Base-by-base conservation (phyloP, 352 stramenopile genomes). In the Globisporangium orthogonon region DNA sequence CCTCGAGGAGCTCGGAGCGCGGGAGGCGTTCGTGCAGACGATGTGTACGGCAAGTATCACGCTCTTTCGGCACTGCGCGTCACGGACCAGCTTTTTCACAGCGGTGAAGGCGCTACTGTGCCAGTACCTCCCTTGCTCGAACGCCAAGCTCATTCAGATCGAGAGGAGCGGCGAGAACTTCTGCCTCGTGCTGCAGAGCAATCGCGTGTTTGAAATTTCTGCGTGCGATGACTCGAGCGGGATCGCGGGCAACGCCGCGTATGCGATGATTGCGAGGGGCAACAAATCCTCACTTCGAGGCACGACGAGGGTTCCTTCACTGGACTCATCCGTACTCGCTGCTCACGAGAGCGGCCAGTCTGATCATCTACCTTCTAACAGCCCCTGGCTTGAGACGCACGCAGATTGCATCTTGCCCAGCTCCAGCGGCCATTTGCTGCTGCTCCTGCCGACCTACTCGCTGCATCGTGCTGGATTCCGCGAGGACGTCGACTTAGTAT, bases 21-120 rank as follows among this genome's bases (percentile, higher is more conserved):
- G 65, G 14, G 67, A 78, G 41, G 54, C 53, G 10, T 66, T 81
- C 35, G n/a, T 71, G 5, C 72, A 81, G 56, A 70, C 49, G 50
- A 63, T 81, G 46, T 78, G 67, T 54, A 76, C 72, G n/a, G 54
- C 64, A 47, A 71, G 72, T 53, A 76, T 81, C 50, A 81, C 72
- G 31, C 56, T 81, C 6, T 65, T 75, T 29, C 69, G 69, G 3
- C 71, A 81, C 60, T 69, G 63, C 41, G 59, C 59, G n/a, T 78
- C 72, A 3, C 65, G 54, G 1, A 51, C 14, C 14, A 59, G 54
- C 2, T 78, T 81, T 58, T 72, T 69, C 60, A 74, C 62, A 17
- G 72, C 72, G 6, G 67, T 74, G n/a, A 70, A 70, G 56, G 72
- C 72, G 29, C 58, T 81, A 2, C 11, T 74, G 35, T 66, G 57